Evolutionary conservation across 2,329 filamentous ascomycete genomes (phyloP).

Genomic region (Colletotrichum sp.): DNA sequence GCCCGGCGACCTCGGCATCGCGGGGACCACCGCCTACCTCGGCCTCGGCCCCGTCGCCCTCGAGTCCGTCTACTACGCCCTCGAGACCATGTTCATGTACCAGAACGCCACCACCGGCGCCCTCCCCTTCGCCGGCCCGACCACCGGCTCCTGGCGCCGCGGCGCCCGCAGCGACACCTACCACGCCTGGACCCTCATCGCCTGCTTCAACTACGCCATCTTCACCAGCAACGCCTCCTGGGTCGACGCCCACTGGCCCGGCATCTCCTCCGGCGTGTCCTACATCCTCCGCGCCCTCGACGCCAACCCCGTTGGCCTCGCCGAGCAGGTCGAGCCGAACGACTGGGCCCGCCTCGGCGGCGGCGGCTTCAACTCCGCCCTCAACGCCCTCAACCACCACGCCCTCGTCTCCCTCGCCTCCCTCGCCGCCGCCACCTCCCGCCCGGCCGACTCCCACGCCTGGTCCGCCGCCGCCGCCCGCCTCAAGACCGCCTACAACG

Average conservation of each 20-base stretch:
- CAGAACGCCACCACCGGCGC: constrained; percentile 31
- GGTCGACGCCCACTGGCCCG: constrained; percentile 45
- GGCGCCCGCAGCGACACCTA: constrained; percentile 26
- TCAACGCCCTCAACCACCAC: constrained; percentile 36
- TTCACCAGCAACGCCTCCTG: constrained; percentile 50
- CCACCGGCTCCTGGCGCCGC: constrained; percentile 23
- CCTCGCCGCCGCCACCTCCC: constrained; percentile 20
- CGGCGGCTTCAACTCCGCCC: constrained; percentile 34
- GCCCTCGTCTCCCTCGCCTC: constrained; percentile 26
- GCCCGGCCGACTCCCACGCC: neutral
- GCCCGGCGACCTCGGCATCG: constrained; percentile 63
- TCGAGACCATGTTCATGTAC: constrained; percentile 46
- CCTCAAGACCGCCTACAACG: constrained; percentile 42
- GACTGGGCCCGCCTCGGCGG: constrained; percentile 35
- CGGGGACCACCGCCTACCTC: constrained; percentile 53
- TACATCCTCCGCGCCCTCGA: constrained; percentile 21
- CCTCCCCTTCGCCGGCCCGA: constrained; percentile 28
- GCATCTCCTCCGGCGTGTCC: constrained; percentile 39
- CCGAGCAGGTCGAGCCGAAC: constrained; percentile 25
- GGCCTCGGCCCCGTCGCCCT: constrained; percentile 52
- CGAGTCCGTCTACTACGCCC: constrained; percentile 49
- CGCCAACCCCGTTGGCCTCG: constrained; percentile 7
- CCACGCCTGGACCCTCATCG: constrained; percentile 53
- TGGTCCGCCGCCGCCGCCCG: constrained; percentile 12
- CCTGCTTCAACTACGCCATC: constrained; percentile 56